phyloP scores from a whole-genome alignment of 495 filamentous ascomycete species.

The Penicillium silybi region DNA sequence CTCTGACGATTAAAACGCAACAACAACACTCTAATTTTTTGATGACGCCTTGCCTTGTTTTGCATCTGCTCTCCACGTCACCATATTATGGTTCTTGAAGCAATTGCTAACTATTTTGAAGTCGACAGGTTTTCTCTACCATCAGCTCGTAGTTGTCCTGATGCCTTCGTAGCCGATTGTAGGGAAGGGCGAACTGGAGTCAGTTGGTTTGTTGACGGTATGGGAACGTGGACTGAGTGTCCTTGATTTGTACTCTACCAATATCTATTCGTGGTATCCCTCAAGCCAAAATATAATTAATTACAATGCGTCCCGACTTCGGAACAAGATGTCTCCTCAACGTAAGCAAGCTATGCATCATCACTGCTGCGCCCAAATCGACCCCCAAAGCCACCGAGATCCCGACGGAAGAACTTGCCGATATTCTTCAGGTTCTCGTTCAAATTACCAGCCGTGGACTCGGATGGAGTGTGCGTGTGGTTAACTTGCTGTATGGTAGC shows the following conservation, averaged over 20 bases:
- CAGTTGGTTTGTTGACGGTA: too few relatives aligned
- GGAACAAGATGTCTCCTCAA: background rate
- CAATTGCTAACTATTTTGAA: constrained; percentile 28
- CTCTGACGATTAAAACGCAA: constrained; percentile 53
- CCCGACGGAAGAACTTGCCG: constrained; percentile 91
- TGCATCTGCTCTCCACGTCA: constrained; percentile 13
- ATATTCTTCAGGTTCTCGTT: constrained; percentile 93
- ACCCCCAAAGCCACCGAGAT: constrained; percentile 77
- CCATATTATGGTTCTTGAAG: constrained; percentile 6
- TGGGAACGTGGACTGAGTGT: background rate
- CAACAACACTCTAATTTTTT: constrained; percentile 66
- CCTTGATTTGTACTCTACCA: background rate
- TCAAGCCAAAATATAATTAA: background rate
- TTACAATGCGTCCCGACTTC: background rate
- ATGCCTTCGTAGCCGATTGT: background rate
- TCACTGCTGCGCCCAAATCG: constrained; percentile 55
- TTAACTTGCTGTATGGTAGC: constrained; percentile 9
- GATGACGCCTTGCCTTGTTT: constrained; percentile 42
- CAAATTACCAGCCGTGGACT: constrained; percentile 50
- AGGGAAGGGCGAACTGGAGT: background rate
- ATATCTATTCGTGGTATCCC: constrained; percentile 4
- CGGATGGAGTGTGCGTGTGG: constrained; percentile 17
- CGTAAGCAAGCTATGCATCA: constrained; percentile 19
- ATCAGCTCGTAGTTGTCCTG: constrained; percentile 1
- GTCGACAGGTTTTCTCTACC: constrained; percentile 10